phyloP scores from a whole-genome alignment of 176 grass and related monocot species.

The Cymbopogon citratus region DNA sequence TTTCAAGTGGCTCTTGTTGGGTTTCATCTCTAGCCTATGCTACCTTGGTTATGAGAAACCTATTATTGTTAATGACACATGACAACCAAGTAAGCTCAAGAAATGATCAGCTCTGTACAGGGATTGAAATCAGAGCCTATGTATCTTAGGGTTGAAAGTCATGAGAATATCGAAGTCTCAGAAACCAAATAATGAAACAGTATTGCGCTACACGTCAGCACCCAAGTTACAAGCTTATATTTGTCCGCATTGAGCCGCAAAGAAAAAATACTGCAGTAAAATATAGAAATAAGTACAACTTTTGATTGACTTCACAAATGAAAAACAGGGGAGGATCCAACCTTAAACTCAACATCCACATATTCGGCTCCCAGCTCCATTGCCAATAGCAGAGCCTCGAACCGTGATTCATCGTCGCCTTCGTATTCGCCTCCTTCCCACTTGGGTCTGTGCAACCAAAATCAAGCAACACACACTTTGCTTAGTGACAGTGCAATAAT shows the following conservation, averaged over 20 bases:
- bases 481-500: background rate
- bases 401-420: slow-evolving; percentile 66
- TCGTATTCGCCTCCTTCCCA: slow-evolving; percentile 97
- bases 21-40: background rate
- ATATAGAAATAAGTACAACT: background rate
- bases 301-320: background rate
- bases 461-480: background rate
- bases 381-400: slow-evolving; percentile 61
- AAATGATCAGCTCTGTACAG: background rate
- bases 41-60: background rate
- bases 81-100: background rate
- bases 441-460: slow-evolving; percentile 54
- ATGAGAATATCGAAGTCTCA: background rate
- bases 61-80: background rate
- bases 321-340: slow-evolving; percentile 3
- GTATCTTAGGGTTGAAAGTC: background rate
- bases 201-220: background rate
- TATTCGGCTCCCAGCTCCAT: slow-evolving; percentile 93
- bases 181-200: background rate
- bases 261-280: background rate
- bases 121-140: background rate
- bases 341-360: slow-evolving; percentile 93
- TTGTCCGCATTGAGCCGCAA: background rate
- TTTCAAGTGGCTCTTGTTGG: background rate
- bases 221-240: background rate